Evolutionary conservation across 2,329 filamentous ascomycete species (phyloP), one percentile per base, ranked within the genome.

Genomic region (Botrytis byssoidea): DNA sequence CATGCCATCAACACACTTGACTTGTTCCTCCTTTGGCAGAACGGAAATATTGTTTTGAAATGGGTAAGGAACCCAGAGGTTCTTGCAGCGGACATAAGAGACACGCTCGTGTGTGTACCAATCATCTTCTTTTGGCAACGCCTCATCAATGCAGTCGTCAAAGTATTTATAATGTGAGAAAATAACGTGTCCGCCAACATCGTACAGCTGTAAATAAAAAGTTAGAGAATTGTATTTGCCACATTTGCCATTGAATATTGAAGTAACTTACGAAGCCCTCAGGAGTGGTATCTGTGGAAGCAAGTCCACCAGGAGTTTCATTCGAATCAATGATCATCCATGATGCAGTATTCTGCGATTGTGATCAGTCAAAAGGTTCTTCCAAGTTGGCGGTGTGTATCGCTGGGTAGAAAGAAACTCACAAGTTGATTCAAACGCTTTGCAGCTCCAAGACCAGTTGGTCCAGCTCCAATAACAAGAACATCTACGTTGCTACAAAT

Each of bases 11-110:
- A 99, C 92, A 84, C 93, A 97, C 82, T 89, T 91, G 78, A 98
- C 94, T 86, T 99, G 95, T 81, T 99, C 96, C 78, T 98, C 94
- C 88, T 98, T 97, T 83, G 94, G 93, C 82, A 99, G 86, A 91
- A 98, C 95, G 81, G 96, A 97, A 83, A 99, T 95, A 88, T 99
- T 99, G 90, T 98, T 99, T 88, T 99, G 96, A 91, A 99, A 98
- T 77, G 96, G 96, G 86, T 99, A 99, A 71, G 96, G 95, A 74
- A 99, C 96, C 96, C 96, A 99, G 82, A 94, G 88, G 78, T 89
- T 88, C 90, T 97, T 95, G 92, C 94, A 98, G 82, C 96, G 95
- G 79, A 99, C 95, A 84, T 99, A 99, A 77, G 96, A 99, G 85
- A 99, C 96, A 83, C 96, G 95, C 88, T 99, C 92, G 87, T 99